A percentile compares a stretch with the other conserved stretches of the same genome.
Evolutionary conservation across 441 rosid genomes (phyloP).

Genomic region (Rhodomyrtus psidioides): DNA sequence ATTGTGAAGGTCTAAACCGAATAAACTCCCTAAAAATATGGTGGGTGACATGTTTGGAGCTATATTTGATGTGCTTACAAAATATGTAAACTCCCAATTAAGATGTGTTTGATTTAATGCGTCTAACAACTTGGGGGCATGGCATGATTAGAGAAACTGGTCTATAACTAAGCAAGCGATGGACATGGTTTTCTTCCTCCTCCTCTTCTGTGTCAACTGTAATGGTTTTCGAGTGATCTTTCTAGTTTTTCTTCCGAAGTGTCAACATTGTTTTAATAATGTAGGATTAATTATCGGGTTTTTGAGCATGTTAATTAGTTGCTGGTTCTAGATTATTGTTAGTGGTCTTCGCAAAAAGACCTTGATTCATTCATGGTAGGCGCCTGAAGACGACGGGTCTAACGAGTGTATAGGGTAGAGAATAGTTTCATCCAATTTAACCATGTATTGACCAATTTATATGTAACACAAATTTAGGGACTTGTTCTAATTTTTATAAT

Average conservation of each 20-base stretch:
- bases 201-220: background rate
- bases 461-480: background rate
- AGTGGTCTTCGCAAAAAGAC: no score
- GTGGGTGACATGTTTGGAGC: background rate
- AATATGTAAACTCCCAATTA: background rate
- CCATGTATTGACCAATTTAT: background rate
- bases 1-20: rapidly evolving
- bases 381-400: no score
- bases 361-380: no score
- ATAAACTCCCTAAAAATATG: background rate
- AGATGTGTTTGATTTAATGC: background rate
- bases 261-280: background rate
- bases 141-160: background rate
- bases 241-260: background rate
- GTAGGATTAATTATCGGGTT: no score
- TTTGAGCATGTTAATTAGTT: no score
- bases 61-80: background rate
- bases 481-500: background rate
- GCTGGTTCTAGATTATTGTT: no score
- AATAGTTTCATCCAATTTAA: background rate
- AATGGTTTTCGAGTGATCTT: background rate
- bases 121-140: background rate
- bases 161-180: background rate
- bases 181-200: background rate
- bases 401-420: background rate